Evolutionary conservation across 2,329 filamentous ascomycete genomes (phyloP), one percentile per base, ranked within the genome.

Genomic region (Cercospora sp.): DNA sequence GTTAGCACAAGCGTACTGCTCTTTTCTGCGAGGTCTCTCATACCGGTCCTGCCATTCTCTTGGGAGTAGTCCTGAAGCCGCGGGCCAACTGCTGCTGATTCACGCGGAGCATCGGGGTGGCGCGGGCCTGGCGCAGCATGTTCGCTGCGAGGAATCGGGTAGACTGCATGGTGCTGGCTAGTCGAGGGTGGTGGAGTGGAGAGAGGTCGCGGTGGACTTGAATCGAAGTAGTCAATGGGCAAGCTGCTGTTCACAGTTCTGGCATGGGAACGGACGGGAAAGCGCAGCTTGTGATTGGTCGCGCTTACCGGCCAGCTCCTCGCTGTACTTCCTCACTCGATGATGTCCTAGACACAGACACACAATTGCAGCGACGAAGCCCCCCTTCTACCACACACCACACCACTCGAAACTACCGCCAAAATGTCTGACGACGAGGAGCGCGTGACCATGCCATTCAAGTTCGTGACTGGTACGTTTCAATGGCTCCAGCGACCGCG

Each of bases 381-480:
- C 69, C 70, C 34, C 63, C 40, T 49, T 68, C 63, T 61, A 45
- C 34, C 59, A 58, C 67, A 59, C 51, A 60, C 30, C 63, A 60
- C 61, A 64, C 34, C 68, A 66, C 71, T 71, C 69, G 61, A 62
- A 32, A 71, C 53, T 30, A 65, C 81, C 79, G 83, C 83, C 88
- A 94, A 85, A 78, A 99, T 99, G 94, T 91, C 93, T 82, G 92
- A 96, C 85, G 90, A 92, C 79, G 92, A 92, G 80, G 90, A 92
- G 79, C 86, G 89, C 80, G 91, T 97, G 83, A 97, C 94, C 85
- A 99, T 97, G 90, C 96, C 96, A 84, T 99, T 99, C 91, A 99
- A 99, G 91, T 98, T 98, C 86, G 95, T 98, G 80, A 98, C 94
- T 86, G 94, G 94, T 97, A 88, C 83, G 92, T 82, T 37, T 28